Evolutionary conservation across 805 yeast genomes (phyloP), one percentile per base, ranked within the genome.

Genomic region (Saccharomycopsis malanga): DNA sequence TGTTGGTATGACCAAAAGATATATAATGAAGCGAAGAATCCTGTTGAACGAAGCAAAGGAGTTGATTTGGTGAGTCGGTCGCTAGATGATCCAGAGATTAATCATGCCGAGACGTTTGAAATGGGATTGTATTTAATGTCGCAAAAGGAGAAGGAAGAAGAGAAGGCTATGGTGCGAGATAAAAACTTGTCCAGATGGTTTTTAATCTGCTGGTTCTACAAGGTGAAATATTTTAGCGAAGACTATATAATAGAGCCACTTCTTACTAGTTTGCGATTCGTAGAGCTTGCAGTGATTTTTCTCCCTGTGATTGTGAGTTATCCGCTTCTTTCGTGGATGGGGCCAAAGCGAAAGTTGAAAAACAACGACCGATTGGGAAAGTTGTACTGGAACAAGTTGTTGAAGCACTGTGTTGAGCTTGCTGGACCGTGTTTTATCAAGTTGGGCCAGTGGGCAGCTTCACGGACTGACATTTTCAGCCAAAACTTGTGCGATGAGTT

Each of bases 391-490:
- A 89, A 75, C 63, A 64, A 65, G 45, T 64, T 78, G 40, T 65
- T 91, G 18, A 71, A 87, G 42, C 63, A 74, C 60, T 67, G 83
- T 1, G 77, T 93, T 49, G 96, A 91, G 62, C 53, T 69, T 15
- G 96, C 96, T 0, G 98, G 98, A 0, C 95, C 98, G 2, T 83
- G 96, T 3, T 93, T 84, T 61, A 80, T 84, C 48, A 84, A 87
- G 63, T 73, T 93, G 48, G 98, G 98, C 3, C 99, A 93, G 67
- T 93, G 99, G 99, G 98, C 98, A 0, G 97, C 97, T 2, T 84
- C 96, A 9, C 76, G 99, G 63, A 86, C 95, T 0, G 99, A 93
- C 64, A 83, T 93, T 29, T 91, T 93, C 65, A 83, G 96, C 2
- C 68, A 66, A 40, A 85, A 75, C 35, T 65, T 91, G 63, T 91